A percentile compares a stretch with the other conserved stretches of the same genome.
These are phyloP conservation scores for Solanum bukasovii DNA, from an alignment of 257 asterid genomes.

Conservation along the genomic window DNA sequence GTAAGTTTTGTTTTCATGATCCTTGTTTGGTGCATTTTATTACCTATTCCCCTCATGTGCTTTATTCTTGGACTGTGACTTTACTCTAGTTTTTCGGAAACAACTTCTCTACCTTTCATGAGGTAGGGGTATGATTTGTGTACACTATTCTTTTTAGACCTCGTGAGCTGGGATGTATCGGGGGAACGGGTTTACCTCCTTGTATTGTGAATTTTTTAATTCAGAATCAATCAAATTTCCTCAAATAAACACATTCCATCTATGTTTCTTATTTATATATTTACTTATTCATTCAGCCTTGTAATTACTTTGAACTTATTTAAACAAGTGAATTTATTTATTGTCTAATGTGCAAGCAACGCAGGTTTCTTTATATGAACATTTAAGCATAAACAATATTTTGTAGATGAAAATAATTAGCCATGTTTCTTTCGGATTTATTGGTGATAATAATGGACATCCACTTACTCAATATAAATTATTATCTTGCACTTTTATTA, in stretches of 20 bases:
- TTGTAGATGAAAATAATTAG: not conserved
- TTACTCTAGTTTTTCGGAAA: no score
- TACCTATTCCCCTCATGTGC: not conserved
- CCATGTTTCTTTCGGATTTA: not conserved
- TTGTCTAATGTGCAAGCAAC: not conserved
- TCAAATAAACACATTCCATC: not conserved
- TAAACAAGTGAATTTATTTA: not conserved
- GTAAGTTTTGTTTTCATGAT: not conserved
- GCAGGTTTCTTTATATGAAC: not conserved
- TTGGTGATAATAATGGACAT: not conserved
- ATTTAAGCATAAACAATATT: not conserved
- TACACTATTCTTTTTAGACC: not conserved
- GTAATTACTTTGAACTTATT: not conserved
- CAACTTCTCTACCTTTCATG: not conserved
- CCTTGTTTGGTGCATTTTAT: not conserved
- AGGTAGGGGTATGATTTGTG: no score
- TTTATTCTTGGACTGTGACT: not conserved
- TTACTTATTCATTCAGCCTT: not conserved
- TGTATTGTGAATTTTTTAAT: not conserved
- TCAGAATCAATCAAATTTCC: not conserved
- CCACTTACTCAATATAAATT: not conserved
- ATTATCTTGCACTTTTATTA: not conserved
- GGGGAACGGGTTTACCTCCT: no score
- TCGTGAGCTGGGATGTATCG: no score
- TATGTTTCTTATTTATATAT: not conserved